Conservation (phyloP, 768 basidiomycete genomes). For the Phylloporus scabripes region DNA sequence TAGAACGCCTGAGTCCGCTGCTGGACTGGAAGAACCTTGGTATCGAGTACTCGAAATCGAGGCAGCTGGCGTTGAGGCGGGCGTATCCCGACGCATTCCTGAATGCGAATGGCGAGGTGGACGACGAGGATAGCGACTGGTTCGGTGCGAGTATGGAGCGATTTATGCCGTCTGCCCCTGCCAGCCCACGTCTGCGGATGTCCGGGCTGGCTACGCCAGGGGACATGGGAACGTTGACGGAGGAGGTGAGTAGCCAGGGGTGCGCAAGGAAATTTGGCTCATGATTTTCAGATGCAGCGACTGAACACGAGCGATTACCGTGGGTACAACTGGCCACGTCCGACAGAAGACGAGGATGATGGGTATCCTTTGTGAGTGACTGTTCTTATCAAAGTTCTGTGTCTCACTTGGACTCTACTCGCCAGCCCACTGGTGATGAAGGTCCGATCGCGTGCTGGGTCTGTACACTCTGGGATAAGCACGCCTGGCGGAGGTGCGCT, state of each 20-base stretch:
- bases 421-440: slow-evolving; percentile 84
- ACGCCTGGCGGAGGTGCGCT: slow-evolving; percentile 84
- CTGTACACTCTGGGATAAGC: slow-evolving; percentile 67
- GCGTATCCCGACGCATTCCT: slow-evolving; percentile 95
- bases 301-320: slow-evolving; percentile 84
- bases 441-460: slow-evolving; percentile 76
- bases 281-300: slow-evolving; percentile 64
- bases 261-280: neutral
- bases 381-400: slow-evolving; percentile 12
- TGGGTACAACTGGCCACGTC: slow-evolving; percentile 49
- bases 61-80: slow-evolving; percentile 84
- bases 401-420: neutral
- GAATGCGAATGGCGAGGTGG: slow-evolving; percentile 47
- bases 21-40: slow-evolving; percentile 99
- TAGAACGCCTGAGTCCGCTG: slow-evolving; percentile 87
- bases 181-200: slow-evolving; percentile 74
- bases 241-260: slow-evolving; percentile 51
- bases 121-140: slow-evolving; percentile 38
- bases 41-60: slow-evolving; percentile 92
- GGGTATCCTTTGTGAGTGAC: slow-evolving; percentile 77
- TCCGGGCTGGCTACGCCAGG: slow-evolving; percentile 85
- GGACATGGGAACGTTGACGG: slow-evolving; percentile 85
- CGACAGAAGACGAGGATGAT: slow-evolving; percentile 80
- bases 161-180: slow-evolving; percentile 73
- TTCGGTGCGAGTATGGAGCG: slow-evolving; percentile 56